phyloP scores from a whole-genome alignment of 192 early-diverging fungal genomes.

The Radiomyces spectabilis region DNA sequence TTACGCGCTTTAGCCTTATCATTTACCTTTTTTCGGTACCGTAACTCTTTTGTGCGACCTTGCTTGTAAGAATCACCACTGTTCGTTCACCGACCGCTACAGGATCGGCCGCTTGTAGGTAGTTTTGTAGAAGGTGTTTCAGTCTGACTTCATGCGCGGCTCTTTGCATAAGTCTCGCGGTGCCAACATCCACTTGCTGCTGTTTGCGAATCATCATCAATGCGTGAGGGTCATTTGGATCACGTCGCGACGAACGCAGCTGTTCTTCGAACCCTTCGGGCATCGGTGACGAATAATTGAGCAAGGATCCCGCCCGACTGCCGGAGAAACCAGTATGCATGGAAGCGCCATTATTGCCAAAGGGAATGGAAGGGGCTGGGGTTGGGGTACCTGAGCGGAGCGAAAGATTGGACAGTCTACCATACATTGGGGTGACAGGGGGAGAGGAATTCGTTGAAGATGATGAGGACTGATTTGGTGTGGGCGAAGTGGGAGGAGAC shows the following conservation, averaged over 20 bases:
- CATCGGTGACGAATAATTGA: neutral
- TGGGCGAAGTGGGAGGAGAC: too few species aligned
- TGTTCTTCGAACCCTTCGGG: neutral
- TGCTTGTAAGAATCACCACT: conserved; percentile 74
- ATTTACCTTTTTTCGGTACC: conserved; percentile 80
- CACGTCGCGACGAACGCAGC: neutral
- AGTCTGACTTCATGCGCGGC: conserved; percentile 3
- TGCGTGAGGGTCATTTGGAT: neutral
- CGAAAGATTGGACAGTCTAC: neutral
- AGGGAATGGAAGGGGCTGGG: neutral
- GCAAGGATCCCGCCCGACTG: neutral
- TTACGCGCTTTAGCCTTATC: neutral
- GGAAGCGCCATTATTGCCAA: neutral
- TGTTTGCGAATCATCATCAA: neutral
- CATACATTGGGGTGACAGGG: conserved; percentile 19
- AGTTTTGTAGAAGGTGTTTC: conserved; percentile 39
- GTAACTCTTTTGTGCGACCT: conserved; percentile 90
- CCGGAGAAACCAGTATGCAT: neutral
- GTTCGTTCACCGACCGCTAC: conserved; percentile 45
- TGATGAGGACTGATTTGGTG: too few species aligned
- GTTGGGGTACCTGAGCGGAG: neutral
- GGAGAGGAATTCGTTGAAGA: conserved; percentile 15
- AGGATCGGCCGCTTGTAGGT: conserved; percentile 34
- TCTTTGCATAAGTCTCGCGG: conserved; percentile 5
- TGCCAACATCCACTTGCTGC: neutral